phyloP scores from a whole-genome alignment of 2,329 filamentous ascomycete genomes.

The Ceratocystis alfenasii region DNA sequence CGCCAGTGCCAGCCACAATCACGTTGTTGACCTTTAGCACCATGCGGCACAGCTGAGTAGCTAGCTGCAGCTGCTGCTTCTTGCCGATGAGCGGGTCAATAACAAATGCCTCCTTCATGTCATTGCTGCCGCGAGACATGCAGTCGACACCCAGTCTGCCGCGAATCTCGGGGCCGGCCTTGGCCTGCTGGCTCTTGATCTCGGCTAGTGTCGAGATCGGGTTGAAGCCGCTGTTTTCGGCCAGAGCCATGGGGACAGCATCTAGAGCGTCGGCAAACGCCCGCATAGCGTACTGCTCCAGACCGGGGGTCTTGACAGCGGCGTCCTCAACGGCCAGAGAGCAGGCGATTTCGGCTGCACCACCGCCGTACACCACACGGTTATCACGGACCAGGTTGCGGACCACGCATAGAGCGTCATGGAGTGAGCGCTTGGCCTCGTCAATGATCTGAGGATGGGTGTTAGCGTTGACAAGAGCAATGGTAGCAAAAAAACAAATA shows the following conservation, averaged over 20 bases:
- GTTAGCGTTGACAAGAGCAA: slow-evolving; percentile 7
- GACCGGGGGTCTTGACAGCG: slow-evolving; percentile 85
- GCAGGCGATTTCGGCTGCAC: slow-evolving; percentile 93
- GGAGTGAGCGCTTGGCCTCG: slow-evolving; percentile 92
- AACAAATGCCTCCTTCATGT: slow-evolving; percentile 97
- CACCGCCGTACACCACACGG: slow-evolving; percentile 92
- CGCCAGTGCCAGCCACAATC: slow-evolving; percentile 76
- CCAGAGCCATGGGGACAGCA: slow-evolving; percentile 83
- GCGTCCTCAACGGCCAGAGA: slow-evolving; percentile 92
- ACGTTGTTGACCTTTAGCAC: slow-evolving; percentile 96
- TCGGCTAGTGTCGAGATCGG: slow-evolving; percentile 90
- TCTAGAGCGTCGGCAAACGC: slow-evolving; percentile 94
- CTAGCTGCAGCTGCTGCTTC: slow-evolving; percentile 89
- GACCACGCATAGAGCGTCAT: slow-evolving; percentile 94
- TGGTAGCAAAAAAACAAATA: not conserved
- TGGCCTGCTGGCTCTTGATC: slow-evolving; percentile 93
- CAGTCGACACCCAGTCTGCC: slow-evolving; percentile 85
- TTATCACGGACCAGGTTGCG: slow-evolving; percentile 93
- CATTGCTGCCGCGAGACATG: slow-evolving; percentile 88
- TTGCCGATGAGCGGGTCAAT: slow-evolving; percentile 98
- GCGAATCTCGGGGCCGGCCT: slow-evolving; percentile 42
- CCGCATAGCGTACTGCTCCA: slow-evolving; percentile 98
- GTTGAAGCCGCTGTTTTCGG: slow-evolving; percentile 92
- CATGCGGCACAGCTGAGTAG: slow-evolving; percentile 96
- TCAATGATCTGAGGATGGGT: slow-evolving; percentile 69